phyloP scores from a whole-genome alignment of 2,329 filamentous ascomycete genomes.

The Phoma herbarum region DNA sequence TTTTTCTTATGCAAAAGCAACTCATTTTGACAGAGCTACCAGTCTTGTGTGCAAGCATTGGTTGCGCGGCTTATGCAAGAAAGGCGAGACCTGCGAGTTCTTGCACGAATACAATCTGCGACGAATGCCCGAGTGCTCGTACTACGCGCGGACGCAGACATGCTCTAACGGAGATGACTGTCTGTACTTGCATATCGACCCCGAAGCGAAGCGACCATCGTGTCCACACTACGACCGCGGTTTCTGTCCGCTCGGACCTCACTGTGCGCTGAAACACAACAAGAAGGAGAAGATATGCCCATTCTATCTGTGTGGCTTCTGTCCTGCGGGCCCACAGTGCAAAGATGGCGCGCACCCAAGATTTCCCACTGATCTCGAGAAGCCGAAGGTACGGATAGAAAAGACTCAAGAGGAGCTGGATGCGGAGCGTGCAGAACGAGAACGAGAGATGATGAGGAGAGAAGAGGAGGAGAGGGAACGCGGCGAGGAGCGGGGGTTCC shows the following conservation, averaged over 20 bases:
- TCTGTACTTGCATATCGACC: conserved; percentile 88
- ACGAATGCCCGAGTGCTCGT: conserved; percentile 98
- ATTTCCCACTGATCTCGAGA: conserved; percentile 75
- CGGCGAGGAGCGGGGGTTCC: conserved; percentile 46
- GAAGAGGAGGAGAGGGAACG: conserved; percentile 53
- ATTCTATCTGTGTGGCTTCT: conserved; percentile 94
- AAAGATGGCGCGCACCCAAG: conserved; percentile 82
- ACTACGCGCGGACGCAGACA: conserved; percentile 91
- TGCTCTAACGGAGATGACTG: conserved; percentile 98
- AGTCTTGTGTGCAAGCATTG: conserved; percentile 97
- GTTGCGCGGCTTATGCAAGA: conserved; percentile 96
- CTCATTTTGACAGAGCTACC: conserved; percentile 17
- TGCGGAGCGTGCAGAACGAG: conserved; percentile 61
- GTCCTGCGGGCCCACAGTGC: conserved; percentile 82
- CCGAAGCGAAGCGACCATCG: conserved; percentile 69
- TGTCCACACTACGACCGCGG: conserved; percentile 90
- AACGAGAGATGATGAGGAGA: conserved; percentile 57
- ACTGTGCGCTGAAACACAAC: conserved; percentile 89
- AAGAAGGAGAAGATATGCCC: conserved; percentile 76
- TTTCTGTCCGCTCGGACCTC: conserved; percentile 89
- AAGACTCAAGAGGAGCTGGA: conserved; percentile 77
- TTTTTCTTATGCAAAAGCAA: too few species aligned
- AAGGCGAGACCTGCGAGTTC: conserved; percentile 96
- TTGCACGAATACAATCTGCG: conserved; percentile 98
- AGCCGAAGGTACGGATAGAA: conserved; percentile 69